A percentile compares a stretch with the other conserved stretches of the same genome.
These are phyloP conservation scores for Galerina sulciceps DNA, from an alignment of 768 basidiomycete species.

Conservation along the genomic window DNA sequence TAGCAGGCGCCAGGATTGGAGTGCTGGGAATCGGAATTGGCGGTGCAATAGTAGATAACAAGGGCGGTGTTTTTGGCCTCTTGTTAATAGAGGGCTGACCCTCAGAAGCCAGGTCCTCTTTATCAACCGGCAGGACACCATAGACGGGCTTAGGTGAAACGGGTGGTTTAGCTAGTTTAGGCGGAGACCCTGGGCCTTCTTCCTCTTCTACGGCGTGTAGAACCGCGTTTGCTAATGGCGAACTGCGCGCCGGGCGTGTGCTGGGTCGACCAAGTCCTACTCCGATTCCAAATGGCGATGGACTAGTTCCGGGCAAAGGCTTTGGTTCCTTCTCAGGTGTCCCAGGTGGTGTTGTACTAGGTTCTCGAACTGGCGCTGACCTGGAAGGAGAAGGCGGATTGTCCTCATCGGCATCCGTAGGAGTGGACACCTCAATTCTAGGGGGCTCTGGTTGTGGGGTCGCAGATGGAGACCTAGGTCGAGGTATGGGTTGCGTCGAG, in stretches of 20 bases:
- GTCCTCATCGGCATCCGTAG: conserved; percentile 33
- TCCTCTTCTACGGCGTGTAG: conserved; percentile 51
- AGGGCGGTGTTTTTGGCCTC: conserved; percentile 55
- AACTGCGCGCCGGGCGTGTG: conserved; percentile 74
- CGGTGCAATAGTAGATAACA: conserved; percentile 36
- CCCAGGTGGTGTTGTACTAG: conserved; percentile 66
- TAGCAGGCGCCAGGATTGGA: conserved; percentile 10
- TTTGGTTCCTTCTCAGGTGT: conserved; percentile 53
- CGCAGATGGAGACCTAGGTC: conserved; percentile 56
- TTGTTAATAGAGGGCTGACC: conserved; percentile 24
- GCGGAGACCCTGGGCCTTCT: conserved; percentile 26
- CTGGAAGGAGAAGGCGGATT: conserved; percentile 23
- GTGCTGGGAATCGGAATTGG: conserved; percentile 14
- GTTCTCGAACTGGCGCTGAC: conserved; percentile 38
- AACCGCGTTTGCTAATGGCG: conserved; percentile 67
- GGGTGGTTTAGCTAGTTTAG: conserved; percentile 20
- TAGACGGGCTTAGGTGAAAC: conserved; percentile 44
- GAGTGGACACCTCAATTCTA: conserved; percentile 40
- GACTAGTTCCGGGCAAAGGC: conserved; percentile 41
- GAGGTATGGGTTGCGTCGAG: conserved; percentile 40
- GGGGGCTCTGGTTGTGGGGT: conserved; percentile 62
- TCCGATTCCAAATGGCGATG: conserved; percentile 45
- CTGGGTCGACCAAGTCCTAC: conserved; percentile 61
- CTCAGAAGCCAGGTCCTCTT: conserved; percentile 21
- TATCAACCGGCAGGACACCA: conserved; percentile 34